Percentiles rank a stretch among this genome's conserved stretches.
phyloP scores from a whole-genome alignment of 352 stramenopile genomes.

The Blastocystis sp. region DNA sequence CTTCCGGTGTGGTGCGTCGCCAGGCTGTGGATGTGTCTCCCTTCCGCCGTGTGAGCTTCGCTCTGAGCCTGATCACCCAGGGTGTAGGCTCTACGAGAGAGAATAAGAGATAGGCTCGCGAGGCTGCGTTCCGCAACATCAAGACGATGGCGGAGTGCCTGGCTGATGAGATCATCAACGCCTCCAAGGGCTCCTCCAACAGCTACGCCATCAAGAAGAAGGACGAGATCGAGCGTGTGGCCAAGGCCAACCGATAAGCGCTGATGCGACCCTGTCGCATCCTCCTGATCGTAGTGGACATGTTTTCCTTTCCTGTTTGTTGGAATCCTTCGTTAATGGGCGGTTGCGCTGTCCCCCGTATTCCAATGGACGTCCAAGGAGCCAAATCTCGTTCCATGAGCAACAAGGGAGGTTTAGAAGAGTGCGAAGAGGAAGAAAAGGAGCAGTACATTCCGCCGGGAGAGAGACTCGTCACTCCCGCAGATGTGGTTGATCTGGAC shows the following conservation, averaged over 20 bases:
- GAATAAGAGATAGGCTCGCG: too few species aligned
- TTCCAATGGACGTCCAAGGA: not conserved
- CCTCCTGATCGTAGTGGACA: not conserved
- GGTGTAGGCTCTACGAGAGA: too few species aligned
- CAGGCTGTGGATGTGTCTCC: too few species aligned
- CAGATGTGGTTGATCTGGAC: slow-evolving; percentile 66
- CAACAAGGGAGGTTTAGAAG: not conserved
- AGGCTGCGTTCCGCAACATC: too few species aligned
- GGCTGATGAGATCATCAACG: too few species aligned
- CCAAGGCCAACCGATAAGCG: slow-evolving; percentile 99
- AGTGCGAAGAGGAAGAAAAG: not conserved
- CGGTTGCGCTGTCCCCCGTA: too few species aligned
- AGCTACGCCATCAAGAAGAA: slow-evolving; percentile 75
- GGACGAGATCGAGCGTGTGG: slow-evolving; percentile 99
- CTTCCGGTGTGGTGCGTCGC: too few species aligned
- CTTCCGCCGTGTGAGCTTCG: too few species aligned
- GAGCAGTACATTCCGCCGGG: slow-evolving; percentile 54
- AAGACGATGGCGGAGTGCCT: too few species aligned
- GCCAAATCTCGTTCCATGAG: not conserved
- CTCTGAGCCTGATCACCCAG: too few species aligned
- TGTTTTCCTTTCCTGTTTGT: not conserved
- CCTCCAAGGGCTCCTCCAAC: too few species aligned
- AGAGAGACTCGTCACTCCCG: slow-evolving; percentile 55
- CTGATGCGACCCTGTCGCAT: not conserved
- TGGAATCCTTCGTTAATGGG: not conserved